Conservation (phyloP, 768 basidiomycete species). For the Russula olivacea region DNA sequence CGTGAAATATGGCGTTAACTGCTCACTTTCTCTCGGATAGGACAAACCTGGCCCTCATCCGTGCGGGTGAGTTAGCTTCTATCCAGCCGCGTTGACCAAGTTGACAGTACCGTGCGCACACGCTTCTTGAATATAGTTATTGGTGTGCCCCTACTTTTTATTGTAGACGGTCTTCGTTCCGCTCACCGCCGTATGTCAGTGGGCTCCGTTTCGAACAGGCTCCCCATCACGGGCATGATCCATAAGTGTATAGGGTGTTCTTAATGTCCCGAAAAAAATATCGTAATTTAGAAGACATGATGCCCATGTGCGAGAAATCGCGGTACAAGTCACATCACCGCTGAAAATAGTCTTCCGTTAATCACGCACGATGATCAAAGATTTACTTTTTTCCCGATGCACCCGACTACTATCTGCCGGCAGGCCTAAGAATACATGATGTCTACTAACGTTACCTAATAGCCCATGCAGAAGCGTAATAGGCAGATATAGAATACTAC, state of each 20-base stretch:
- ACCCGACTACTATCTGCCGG: constrained; percentile 13
- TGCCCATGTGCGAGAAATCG: background rate
- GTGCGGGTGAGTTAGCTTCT: constrained; percentile 70
- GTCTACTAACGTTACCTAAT: constrained; percentile 29
- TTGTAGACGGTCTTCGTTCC: background rate
- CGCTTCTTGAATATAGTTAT: constrained; percentile 35
- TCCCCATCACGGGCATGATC: constrained; percentile 58
- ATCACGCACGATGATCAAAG: background rate
- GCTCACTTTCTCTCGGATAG: constrained; percentile 35
- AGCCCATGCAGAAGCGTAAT: constrained; percentile 17
- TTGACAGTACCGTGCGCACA: constrained; percentile 4
- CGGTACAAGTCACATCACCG: background rate
- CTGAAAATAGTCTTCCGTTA: background rate
- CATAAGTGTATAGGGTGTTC: constrained; percentile 22
- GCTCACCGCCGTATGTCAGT: constrained; percentile 37
- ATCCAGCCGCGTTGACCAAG: constrained; percentile 17
- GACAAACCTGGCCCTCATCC: constrained; percentile 83
- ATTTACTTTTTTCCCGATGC: constrained; percentile 14
- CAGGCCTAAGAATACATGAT: constrained; percentile 30
- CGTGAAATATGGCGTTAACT: background rate
- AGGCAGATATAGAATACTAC: constrained; percentile 23
- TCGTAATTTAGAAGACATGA: constrained; percentile 9
- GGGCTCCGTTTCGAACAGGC: constrained; percentile 88
- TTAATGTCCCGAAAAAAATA: constrained; percentile 1
- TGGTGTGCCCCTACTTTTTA: constrained; percentile 35